A percentile compares a stretch with the other conserved stretches of the same genome.
Conservation (phyloP, 805 yeast species). For the Maudiozyma turicensis region DNA sequence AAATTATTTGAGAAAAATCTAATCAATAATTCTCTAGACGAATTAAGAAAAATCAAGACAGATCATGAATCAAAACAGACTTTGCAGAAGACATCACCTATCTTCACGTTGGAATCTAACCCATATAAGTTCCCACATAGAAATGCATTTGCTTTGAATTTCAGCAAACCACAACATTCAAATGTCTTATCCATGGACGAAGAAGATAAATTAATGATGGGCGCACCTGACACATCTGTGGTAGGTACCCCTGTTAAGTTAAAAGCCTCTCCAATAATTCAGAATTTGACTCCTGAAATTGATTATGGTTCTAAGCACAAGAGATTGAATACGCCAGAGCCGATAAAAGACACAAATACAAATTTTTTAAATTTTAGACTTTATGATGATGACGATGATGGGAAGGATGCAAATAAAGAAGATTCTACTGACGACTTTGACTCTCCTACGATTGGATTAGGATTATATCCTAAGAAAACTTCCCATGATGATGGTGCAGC, state of each 20-base stretch:
- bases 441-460: background rate
- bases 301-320: background rate
- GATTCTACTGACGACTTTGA: background rate
- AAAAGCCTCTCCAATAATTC: background rate
- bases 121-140: background rate
- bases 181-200: slow-evolving; percentile 15
- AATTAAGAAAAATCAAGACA: slow-evolving; percentile 11
- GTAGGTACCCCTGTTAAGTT: background rate
- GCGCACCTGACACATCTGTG: slow-evolving; percentile 2
- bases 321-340: background rate
- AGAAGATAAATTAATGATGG: slow-evolving; percentile 27
- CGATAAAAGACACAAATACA: background rate
- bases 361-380: background rate
- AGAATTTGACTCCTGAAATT: background rate
- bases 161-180: slow-evolving; percentile 3
- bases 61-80: background rate
- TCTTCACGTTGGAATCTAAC: background rate
- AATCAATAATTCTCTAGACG: slow-evolving; percentile 26
- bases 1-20: slow-evolving; percentile 18
- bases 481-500: background rate
- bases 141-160: slow-evolving; percentile 9
- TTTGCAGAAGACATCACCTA: slow-evolving; percentile 4
- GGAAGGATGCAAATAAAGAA: background rate
- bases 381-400: slow-evolving; percentile 7
- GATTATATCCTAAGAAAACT: background rate